A percentile compares a stretch with the other conserved stretches of the same genome.
Conservation (phyloP, 169 alveolate genomes). For the Eimeria zaria region DNA sequence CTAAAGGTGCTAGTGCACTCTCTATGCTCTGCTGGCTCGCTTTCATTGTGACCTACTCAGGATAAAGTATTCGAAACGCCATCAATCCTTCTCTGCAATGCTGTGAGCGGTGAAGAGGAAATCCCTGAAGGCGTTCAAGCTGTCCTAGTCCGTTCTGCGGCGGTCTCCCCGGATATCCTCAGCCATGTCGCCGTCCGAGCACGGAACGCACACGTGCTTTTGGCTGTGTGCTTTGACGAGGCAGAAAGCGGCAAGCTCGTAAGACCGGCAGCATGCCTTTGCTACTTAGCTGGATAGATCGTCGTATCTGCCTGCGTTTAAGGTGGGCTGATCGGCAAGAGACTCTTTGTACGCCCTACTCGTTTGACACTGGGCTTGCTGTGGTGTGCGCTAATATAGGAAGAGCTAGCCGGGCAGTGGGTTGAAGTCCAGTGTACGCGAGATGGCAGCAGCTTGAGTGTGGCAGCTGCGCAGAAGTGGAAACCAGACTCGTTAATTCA, state of each 20-base stretch:
- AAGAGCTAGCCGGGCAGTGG: conserved; percentile 84
- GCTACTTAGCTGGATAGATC: too few species aligned
- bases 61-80: conserved; percentile 89
- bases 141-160: conserved; percentile 92
- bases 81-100: conserved; percentile 91
- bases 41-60: conserved; percentile 70
- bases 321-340: background rate
- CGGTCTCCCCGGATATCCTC: conserved; percentile 95
- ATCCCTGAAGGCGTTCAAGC: conserved; percentile 94
- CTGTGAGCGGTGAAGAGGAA: conserved; percentile 96
- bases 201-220: conserved; percentile 93
- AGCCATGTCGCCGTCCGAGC: conserved; percentile 97
- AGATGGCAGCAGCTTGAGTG: conserved; percentile 81
- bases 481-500: conserved; percentile 51
- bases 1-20: background rate
- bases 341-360: background rate
- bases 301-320: background rate
- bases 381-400: conserved; percentile 43
- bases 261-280: background rate
- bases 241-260: conserved; percentile 67
- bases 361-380: conserved; percentile 3
- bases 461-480: conserved; percentile 26
- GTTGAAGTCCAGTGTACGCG: conserved; percentile 83
- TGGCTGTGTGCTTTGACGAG: conserved; percentile 91
- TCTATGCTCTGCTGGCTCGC: background rate